These are phyloP conservation scores for Phylloboletellus chloephorus DNA, from an alignment of 1,284 basidiomycete species.

Conservation along the genomic window DNA sequence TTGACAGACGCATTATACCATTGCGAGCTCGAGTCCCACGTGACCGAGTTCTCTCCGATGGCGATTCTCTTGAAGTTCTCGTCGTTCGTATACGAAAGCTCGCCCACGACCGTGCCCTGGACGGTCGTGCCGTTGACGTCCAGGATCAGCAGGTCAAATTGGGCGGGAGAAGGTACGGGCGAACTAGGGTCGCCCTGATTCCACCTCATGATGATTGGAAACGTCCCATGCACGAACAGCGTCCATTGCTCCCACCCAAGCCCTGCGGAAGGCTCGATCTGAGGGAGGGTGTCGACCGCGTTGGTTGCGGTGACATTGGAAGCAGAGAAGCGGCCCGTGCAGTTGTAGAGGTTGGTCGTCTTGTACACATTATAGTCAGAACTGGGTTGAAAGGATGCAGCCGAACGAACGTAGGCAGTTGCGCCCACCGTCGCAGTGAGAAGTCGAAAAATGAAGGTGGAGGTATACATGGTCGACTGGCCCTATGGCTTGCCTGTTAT, in stretches of 20 bases:
- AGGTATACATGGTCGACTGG: background rate
- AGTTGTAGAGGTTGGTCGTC: constrained; percentile 13
- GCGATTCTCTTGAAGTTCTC: constrained; percentile 3
- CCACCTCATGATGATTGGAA: constrained; percentile 10
- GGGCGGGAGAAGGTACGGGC: background rate
- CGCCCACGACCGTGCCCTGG: background rate
- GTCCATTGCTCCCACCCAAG: constrained; percentile 10
- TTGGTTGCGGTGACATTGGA: constrained; percentile 12
- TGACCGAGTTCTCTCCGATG: constrained; percentile 3
- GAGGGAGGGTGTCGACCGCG: constrained; percentile 13
- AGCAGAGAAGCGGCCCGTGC: constrained; percentile 3
- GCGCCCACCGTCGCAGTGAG: background rate
- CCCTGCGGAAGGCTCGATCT: constrained; percentile 2
- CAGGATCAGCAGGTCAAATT: constrained; percentile 5
- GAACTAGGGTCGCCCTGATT: constrained; percentile 6
- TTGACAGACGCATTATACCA: constrained; percentile 13
- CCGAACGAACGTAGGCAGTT: background rate
- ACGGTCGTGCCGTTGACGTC: constrained; percentile 5
- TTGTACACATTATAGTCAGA: constrained; percentile 10
- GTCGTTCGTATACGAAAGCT: constrained; percentile 1
- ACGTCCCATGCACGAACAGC: constrained; percentile 8
- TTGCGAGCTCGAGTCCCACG: constrained; percentile 6
- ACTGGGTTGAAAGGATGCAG: constrained; percentile 8
- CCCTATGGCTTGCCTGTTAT: too few relatives aligned
- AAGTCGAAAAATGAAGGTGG: background rate